Base-by-base conservation (phyloP, 2,329 filamentous ascomycete species). In the Fusarium sp. region DNA sequence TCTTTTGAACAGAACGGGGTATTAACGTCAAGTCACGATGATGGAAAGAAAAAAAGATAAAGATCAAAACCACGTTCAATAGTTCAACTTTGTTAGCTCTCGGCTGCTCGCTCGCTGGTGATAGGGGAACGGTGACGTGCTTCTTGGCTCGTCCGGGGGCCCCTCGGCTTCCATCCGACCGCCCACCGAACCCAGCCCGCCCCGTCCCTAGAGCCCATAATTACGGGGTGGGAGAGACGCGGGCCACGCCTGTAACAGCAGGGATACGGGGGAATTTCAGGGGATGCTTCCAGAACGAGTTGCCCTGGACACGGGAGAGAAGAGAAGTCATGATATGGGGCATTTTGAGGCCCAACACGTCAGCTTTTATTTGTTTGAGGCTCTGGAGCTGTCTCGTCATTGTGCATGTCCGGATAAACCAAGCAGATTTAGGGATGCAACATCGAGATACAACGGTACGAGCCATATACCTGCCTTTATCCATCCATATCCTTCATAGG, bases 51-150 rank as follows among this genome's bases (percentile, higher is more conserved):
- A 27, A 32, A 16, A 50, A 61, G 56, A 57, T 25, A 23, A 59
- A 65, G 39, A 52, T n/a, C 18, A 41, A 65, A 18, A 52, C 11
- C 16, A 43, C 27, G 50, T 37, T 34, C 59, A 54, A 37, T 57
- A 45, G 62, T 62, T 64, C 63, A 60, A 67, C 54, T 56, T 54
- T 52, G 59, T 35, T 58, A 35, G 34, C 45, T 32, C 27, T 69
- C 35, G 43, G 54, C 18, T 45, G 23, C 39, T 43, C 37, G 64
- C 72, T 14, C 39, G 23, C 39, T 43, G 27, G 64, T 67, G 68
- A 75, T 70, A 74, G 66, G 68, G 64, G 72, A 60, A 61, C 57
- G 64, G 74, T 78, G 77, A 75, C 77, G 77, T 78, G 77, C 77
- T 78, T 71, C 62, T 61, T 67, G 66, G 50, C 50, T 57, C 59